Evolutionary conservation across 495 filamentous ascomycete genomes (phyloP), one percentile per base, ranked within the genome.

Genomic region (Hyaloscypha bicolor): DNA sequence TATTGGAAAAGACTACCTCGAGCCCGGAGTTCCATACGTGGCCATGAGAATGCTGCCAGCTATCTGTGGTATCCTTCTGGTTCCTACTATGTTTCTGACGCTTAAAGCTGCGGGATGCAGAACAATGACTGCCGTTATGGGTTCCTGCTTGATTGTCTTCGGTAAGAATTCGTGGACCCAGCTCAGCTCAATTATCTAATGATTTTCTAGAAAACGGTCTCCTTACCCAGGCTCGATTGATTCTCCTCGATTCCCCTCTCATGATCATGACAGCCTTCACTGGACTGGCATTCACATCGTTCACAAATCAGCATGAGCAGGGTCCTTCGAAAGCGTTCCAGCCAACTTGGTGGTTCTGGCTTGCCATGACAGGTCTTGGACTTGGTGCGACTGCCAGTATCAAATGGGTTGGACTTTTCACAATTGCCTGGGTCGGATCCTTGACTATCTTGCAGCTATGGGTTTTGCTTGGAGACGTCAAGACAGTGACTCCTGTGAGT

Each of bases 371-470:
- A 25, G 95, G 95, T 63, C 78, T 98, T 31, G 89, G 89, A 16
- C 83, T 99, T 55, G 95, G 95, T 69, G 92, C 94, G 52, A 99
- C 95, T 1, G 85, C 92, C 65, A 97, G 94, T 79, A 92, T 97
- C 65, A 99, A 99, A 82, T 99, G 95, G 95, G 95, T 99, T 74
- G 95, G 95, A 39, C 82, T 99, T 55, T 98, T 98, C 82, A 99
- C 95, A 55, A 97, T 97, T 77, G 95, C 94, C 25, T 99, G 95
- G 95, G 93, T 99, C 74, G 95, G 95, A 57, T 88, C 84, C 74
- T 86, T 99, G 79, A 99, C 95, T 21, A 76, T 93, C 55, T 80
- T 98, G 21, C 95, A 99, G 79, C 82, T 99, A 33, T 99, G 95
- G 95, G 88, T 96, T 67, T 79, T 99, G 53, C 88, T 97, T 48